Conservation (phyloP, 352 stramenopile species). For the Phytopythium helicoides region DNA sequence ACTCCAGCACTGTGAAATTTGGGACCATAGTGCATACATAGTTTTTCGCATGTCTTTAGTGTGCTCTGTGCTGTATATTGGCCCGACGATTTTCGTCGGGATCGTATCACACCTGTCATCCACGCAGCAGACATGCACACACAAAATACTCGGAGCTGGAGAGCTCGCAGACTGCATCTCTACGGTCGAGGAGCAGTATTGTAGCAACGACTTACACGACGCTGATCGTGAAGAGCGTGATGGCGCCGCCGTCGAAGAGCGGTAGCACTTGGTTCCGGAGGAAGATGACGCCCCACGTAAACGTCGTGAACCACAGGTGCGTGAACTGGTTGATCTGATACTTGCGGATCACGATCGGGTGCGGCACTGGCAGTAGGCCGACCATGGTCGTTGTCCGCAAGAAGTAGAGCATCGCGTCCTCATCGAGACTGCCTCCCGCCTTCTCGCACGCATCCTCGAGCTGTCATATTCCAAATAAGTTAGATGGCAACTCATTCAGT, state of each 20-base stretch:
- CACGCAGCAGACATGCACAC: slow-evolving; percentile 13
- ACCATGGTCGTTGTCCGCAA: slow-evolving; percentile 98
- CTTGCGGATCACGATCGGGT: slow-evolving; percentile 98
- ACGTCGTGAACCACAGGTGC: slow-evolving; percentile 98
- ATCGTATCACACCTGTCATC: slow-evolving; percentile 1
- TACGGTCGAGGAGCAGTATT: slow-evolving; percentile 2
- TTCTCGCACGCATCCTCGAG: slow-evolving; percentile 75
- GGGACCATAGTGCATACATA: neutral
- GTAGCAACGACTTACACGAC: slow-evolving; percentile 45
- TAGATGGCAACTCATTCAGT: no score
- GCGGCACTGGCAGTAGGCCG: slow-evolving; percentile 95
- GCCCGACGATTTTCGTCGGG: neutral
- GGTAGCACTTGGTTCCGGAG: slow-evolving; percentile 95
- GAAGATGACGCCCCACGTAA: slow-evolving; percentile 99
- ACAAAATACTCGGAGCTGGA: slow-evolving; percentile 2
- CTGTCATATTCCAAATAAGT: slow-evolving; percentile 15
- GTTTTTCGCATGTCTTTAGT: slow-evolving; percentile 1
- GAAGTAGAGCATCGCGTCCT: slow-evolving; percentile 96
- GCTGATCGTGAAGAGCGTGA: slow-evolving; percentile 95
- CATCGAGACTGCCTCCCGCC: slow-evolving; percentile 88
- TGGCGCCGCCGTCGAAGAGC: slow-evolving; percentile 96
- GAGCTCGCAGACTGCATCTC: neutral
- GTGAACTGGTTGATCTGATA: slow-evolving; percentile 99
- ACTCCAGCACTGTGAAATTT: slow-evolving; percentile 33
- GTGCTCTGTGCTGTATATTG: slow-evolving; percentile 16